Base-by-base conservation (phyloP, 2,329 filamentous ascomycete genomes). In the Phymatotrichopsis omnivora region DNA sequence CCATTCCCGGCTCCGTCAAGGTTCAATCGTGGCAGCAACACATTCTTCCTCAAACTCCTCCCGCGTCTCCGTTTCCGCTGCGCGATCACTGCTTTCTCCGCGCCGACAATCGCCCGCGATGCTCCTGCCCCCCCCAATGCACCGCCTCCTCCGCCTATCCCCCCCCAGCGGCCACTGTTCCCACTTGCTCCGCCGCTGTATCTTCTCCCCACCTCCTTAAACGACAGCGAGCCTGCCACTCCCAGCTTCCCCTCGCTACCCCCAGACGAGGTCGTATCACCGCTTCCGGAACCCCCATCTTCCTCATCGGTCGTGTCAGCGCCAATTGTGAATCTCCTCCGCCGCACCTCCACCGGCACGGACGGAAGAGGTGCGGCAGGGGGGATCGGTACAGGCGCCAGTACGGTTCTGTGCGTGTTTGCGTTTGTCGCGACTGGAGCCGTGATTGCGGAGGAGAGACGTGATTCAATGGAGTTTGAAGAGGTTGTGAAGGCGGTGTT, bases 1-100 rank as follows among this genome's bases (percentile, higher is more conserved):
- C 34, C 11, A 22, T 20, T 31, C 7, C 10, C 20, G 5, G 32
- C 30, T 7, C 20, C 19, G 17, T 35, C 45, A 6, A 28, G 23
- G 3, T 42, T 39, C 24, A 39, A 30, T 4, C 43, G 51, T 1
- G 51, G 42, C 4, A 55, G 45, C 7, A 55, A 43, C 10, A 53
- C 45, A n/a, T 51, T 52, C 24, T 42, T 52, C 31, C 53, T 43
- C n/a, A 55, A 36, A 7, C 48, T 52, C 12, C 51, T 34, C 6
- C 53, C 53, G 5, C 53, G 51, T 5, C 33, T 30, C 11, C 52
- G 45, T 29, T 50, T 52, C 12, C 41, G 16, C 16, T 23, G 32
- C 2, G 41, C 12, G 35, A 40, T 34, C 23, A 29, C 20, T 7
- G 41, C 34, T 22, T 34, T 14, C n/a, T 24, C 34, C 34, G 40